phyloP scores from a whole-genome alignment of 2,329 filamentous ascomycete genomes.

The Microdochium trichocladiopsis region DNA sequence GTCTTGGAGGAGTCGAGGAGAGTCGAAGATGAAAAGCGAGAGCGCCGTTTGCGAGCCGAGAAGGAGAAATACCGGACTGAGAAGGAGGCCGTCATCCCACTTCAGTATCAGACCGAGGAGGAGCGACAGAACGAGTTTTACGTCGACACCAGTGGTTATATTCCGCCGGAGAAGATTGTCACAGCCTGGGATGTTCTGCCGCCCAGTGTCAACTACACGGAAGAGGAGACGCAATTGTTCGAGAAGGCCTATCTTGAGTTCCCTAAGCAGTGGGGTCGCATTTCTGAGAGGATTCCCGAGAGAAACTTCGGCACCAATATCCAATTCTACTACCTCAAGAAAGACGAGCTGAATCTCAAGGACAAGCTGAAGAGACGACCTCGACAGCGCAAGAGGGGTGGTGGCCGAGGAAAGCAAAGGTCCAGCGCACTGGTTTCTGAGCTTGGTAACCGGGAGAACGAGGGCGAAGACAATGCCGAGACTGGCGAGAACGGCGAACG shows the following conservation, averaged over 20 bases:
- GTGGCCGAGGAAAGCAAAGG: constrained; percentile 46
- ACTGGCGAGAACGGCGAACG: constrained; percentile 53
- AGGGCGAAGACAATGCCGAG: constrained; percentile 48
- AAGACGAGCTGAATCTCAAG: constrained; percentile 67
- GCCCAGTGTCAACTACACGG: constrained; percentile 67
- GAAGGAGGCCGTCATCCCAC: constrained; percentile 68
- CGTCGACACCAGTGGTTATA: constrained; percentile 57
- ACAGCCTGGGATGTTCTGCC: constrained; percentile 66
- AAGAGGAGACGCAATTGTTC: constrained; percentile 63
- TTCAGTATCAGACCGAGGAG: constrained; percentile 58
- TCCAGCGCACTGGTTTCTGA: constrained; percentile 62
- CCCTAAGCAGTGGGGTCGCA: constrained; percentile 77
- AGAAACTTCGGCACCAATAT: constrained; percentile 76
- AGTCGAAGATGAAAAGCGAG: constrained; percentile 63
- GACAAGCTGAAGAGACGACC: constrained; percentile 64
- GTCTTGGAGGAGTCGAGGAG: constrained; percentile 65
- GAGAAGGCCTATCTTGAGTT: constrained; percentile 68
- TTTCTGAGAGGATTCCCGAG: constrained; percentile 59
- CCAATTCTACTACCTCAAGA: constrained; percentile 80
- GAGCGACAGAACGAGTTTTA: constrained; percentile 53
- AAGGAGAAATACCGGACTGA: constrained; percentile 67
- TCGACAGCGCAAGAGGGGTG: constrained; percentile 48
- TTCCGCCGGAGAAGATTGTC: constrained; percentile 60
- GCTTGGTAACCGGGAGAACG: constrained; percentile 52
- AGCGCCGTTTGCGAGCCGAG: constrained; percentile 56